Evolutionary conservation across 305 asterid genomes (phyloP).

Genomic region (Nicotiana rustica): DNA sequence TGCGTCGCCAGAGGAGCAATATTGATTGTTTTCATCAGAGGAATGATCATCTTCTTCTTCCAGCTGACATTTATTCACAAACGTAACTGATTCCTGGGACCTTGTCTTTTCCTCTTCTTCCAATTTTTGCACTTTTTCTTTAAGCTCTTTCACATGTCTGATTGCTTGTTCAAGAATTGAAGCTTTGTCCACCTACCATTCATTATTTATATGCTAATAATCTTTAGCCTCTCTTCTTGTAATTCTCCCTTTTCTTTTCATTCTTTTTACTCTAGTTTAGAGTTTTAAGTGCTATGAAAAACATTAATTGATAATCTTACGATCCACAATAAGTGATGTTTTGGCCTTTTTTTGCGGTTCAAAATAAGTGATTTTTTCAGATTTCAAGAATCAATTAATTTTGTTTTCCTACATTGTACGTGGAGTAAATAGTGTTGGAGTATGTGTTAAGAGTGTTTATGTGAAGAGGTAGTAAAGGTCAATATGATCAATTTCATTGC

Average conservation of each 20-base stretch:
- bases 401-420: too few species aligned
- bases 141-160: slow-evolving; percentile 56
- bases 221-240: background rate
- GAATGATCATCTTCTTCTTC: slow-evolving; percentile 42
- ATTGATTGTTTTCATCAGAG: slow-evolving; percentile 35
- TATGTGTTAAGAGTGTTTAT: too few species aligned
- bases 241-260: background rate
- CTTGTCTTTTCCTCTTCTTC: slow-evolving; percentile 53
- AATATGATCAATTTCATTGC: too few species aligned
- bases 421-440: too few species aligned
- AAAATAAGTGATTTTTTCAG: too few species aligned
- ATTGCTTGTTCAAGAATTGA: slow-evolving; percentile 67
- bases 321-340: too few species aligned
- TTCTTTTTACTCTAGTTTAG: background rate
- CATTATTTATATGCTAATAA: background rate
- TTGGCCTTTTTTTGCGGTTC: too few species aligned
- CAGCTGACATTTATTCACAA: slow-evolving; percentile 53
- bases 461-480: too few species aligned
- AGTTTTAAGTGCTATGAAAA: background rate
- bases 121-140: slow-evolving; percentile 52
- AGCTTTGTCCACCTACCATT: slow-evolving; percentile 58
- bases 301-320: too few species aligned
- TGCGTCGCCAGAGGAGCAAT: slow-evolving; percentile 19
- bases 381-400: too few species aligned
- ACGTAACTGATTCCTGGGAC: slow-evolving; percentile 47